Evolutionary conservation across 176 grass and related monocot genomes (phyloP).

Genomic region (Cenchrus fungigraminus): DNA sequence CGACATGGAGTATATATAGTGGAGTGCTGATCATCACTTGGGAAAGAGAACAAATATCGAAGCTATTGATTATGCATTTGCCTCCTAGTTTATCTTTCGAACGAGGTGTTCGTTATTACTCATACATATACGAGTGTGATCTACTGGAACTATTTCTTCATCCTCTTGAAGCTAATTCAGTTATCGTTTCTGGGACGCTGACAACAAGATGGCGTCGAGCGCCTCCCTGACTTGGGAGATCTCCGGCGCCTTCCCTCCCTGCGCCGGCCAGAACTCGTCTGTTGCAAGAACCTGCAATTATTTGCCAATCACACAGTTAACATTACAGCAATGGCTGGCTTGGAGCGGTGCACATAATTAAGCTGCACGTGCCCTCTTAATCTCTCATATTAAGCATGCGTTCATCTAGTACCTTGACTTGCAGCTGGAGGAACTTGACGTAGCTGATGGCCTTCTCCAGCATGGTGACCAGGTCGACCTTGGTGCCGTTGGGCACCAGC

Average conservation of each 20-base stretch:
- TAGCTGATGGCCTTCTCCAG: constrained; percentile 93
- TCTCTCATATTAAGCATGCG: background rate
- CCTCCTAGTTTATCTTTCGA: constrained; percentile 58
- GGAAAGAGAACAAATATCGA: background rate
- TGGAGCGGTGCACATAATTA: background rate
- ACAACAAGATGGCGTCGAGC: constrained; percentile 86
- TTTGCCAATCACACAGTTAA: background rate
- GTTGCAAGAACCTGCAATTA: constrained; percentile 74
- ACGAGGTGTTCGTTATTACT: constrained; percentile 49
- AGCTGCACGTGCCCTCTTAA: background rate
- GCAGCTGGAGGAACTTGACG: constrained; percentile 95
- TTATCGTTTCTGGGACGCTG: constrained; percentile 46
- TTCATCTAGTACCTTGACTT: constrained; percentile 71
- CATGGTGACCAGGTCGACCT: constrained; percentile 94
- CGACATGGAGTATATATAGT: no score
- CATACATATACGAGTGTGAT: background rate
- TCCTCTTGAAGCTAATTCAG: background rate
- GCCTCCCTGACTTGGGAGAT: constrained; percentile 83
- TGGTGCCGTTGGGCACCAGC: constrained; percentile 89
- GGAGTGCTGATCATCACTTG: background rate
- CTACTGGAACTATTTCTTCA: background rate
- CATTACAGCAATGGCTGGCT: no score
- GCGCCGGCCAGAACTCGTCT: constrained; percentile 93
- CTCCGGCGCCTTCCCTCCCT: constrained; percentile 71
- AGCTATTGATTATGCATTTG: constrained; percentile 41